phyloP scores from a whole-genome alignment of 2,329 filamentous ascomycete species.

The Pochonia chlamydosporia region DNA sequence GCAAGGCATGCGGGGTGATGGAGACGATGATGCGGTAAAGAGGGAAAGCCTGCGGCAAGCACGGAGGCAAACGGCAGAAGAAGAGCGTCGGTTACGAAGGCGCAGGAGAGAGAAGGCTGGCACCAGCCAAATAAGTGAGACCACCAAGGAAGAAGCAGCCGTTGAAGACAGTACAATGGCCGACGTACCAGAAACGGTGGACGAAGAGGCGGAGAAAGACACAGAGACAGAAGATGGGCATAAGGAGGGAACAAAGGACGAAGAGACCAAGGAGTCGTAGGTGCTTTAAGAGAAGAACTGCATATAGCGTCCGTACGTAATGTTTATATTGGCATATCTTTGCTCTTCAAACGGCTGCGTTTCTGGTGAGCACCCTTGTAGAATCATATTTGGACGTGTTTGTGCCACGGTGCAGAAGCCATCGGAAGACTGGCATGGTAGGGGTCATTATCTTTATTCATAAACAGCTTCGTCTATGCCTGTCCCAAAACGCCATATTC shows the following conservation, averaged over 20 bases:
- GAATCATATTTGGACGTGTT: no score
- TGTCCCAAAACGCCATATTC: neutral
- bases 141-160: slow-evolving; percentile 16
- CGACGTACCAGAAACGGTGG: slow-evolving; percentile 8
- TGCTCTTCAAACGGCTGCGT: neutral
- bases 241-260: slow-evolving; percentile 8
- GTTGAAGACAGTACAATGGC: slow-evolving; percentile 6
- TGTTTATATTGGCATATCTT: slow-evolving; percentile 23
- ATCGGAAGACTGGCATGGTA: no score
- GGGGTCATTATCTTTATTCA: neutral
- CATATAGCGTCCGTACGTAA: slow-evolving; percentile 28
- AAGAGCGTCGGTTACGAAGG: slow-evolving; percentile 64
- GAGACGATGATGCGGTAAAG: slow-evolving; percentile 45
- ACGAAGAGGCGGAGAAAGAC: slow-evolving; percentile 8
- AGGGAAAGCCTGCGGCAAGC: slow-evolving; percentile 56
- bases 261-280: slow-evolving; percentile 7
- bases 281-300: slow-evolving; percentile 6
- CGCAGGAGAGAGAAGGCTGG: slow-evolving; percentile 58
- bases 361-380: no score
- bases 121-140: slow-evolving; percentile 23
- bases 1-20: slow-evolving; percentile 71
- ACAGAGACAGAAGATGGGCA: neutral
- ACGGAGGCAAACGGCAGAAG: slow-evolving; percentile 68
- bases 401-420: no score
- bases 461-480: neutral